These are phyloP conservation scores for Breynia disticha DNA, from an alignment of 441 rosid genomes.

Conservation along the genomic window DNA sequence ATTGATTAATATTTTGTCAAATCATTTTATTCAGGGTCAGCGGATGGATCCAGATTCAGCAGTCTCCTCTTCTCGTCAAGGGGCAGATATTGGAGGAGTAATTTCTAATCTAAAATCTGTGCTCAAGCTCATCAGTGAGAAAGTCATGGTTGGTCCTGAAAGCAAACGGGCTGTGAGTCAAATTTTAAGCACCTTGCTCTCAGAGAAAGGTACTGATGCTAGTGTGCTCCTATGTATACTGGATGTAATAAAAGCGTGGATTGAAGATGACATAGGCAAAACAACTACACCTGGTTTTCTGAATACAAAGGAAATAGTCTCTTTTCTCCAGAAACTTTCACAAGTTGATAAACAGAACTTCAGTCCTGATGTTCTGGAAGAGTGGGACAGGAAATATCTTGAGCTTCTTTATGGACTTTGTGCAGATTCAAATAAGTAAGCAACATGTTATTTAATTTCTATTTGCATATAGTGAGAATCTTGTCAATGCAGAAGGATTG, in stretches of 20 bases:
- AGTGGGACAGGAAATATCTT: slow-evolving; percentile 91
- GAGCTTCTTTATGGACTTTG: slow-evolving; percentile 92
- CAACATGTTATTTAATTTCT: slow-evolving; percentile 6
- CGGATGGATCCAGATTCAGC: slow-evolving; percentile 82
- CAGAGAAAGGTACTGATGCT: slow-evolving; percentile 89
- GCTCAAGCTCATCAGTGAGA: slow-evolving; percentile 75
- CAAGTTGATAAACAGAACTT: slow-evolving; percentile 88
- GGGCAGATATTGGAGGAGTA: slow-evolving; percentile 77
- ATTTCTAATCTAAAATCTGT: slow-evolving; percentile 70
- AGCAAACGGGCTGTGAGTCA: slow-evolving; percentile 80
- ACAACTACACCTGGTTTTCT: slow-evolving; percentile 46
- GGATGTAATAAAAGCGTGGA: slow-evolving; percentile 81
- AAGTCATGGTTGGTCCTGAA: slow-evolving; percentile 74
- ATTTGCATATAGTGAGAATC: neutral
- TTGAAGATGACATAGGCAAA: slow-evolving; percentile 65
- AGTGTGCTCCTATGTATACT: slow-evolving; percentile 83
- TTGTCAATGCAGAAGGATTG: too few relatives aligned
- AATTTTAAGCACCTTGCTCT: slow-evolving; percentile 64
- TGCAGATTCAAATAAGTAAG: slow-evolving; percentile 80
- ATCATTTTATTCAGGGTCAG: slow-evolving; percentile 44
- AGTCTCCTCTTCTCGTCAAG: slow-evolving; percentile 86
- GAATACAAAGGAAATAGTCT: slow-evolving; percentile 66
- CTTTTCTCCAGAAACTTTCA: slow-evolving; percentile 87
- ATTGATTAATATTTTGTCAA: neutral
- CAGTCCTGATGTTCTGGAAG: slow-evolving; percentile 52